Conservation (phyloP, 306 rosid species). For the Mucuna pruriens region DNA sequence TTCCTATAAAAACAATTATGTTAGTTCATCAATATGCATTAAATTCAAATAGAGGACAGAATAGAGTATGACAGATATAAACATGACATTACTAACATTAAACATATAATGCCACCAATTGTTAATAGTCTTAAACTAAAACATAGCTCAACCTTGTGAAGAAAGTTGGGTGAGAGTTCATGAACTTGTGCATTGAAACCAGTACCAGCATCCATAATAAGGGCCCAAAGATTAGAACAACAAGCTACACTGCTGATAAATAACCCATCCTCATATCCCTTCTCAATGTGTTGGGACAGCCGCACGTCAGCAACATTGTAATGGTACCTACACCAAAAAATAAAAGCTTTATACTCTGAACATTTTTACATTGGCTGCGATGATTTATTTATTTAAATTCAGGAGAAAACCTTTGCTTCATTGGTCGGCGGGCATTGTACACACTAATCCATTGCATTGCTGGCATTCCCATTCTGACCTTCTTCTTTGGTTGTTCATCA, state of each 20-base stretch:
- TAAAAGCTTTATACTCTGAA: neutral
- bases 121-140: neutral
- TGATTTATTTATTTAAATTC: neutral
- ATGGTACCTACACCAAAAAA: conserved; percentile 68
- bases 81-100: neutral
- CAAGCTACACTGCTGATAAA: conserved; percentile 84
- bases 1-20: conserved; percentile 56
- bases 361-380: neutral
- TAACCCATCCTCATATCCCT: conserved; percentile 86
- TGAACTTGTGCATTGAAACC: conserved; percentile 83
- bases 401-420: conserved; percentile 89
- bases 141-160: conserved; percentile 72
- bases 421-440: conserved; percentile 86
- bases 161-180: conserved; percentile 70
- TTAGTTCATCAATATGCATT: conserved; percentile 55
- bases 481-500: conserved; percentile 90
- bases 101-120: too few species aligned
- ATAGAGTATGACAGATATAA: neutral
- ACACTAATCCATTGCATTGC: conserved; percentile 96
- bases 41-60: conserved; percentile 24
- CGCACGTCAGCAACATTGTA: conserved; percentile 90
- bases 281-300: conserved; percentile 81
- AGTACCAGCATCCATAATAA: conserved; percentile 98
- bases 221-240: conserved; percentile 82
- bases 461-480: conserved; percentile 84